Evolutionary conservation across 2,329 filamentous ascomycete species (phyloP), one percentile per base, ranked within the genome.

Genomic region (Ceratocystiopsis minuta): DNA sequence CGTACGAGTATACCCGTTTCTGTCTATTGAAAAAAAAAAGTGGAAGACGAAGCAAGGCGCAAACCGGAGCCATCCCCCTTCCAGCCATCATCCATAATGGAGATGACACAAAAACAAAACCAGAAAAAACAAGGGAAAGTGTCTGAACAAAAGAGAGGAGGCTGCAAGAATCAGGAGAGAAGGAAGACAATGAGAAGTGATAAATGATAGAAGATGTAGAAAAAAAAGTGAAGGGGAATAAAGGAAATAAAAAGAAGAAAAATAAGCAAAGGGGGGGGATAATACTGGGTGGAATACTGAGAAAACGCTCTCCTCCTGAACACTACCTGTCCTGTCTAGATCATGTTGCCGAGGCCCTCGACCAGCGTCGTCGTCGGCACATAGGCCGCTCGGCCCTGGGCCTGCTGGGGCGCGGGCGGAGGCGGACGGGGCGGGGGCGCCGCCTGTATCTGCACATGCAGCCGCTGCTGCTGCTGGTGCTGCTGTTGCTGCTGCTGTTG

Each of bases 291-390:
- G 24, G 24, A 31, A 12, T 12, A 12, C 14, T 20, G n/a, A 37
- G 35, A 20, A 41, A 38, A 46, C n/a, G n/a, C n/a, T n/a, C n/a
- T n/a, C n/a, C n/a, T n/a, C n/a, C n/a, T n/a, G n/a, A n/a, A n/a
- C n/a, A n/a, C n/a, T n/a, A 17, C 16, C n/a, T 33, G 24, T 10
- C 24, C 24, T 28, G 24, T 36, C 35, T 53, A 67, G 49, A 67
- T 68, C 64, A 69, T 67, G 43, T 64, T 66, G 14, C 60, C 54
- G 31, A 63, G 52, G 28, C 58, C 59, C 32, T 66, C 59, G 35
- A 63, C 50, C 46, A 62, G 56, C 1, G 53, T 50, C 42, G 59
- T 35, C 37, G 40, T 40, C 3, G 40, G 37, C 20, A 20, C 24
- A 28, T 28, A 28, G 24, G 24, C 9, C 24, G 11, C 24, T 10